phyloP scores from a whole-genome alignment of 495 filamentous ascomycete species.

The Immersiella caudata region DNA sequence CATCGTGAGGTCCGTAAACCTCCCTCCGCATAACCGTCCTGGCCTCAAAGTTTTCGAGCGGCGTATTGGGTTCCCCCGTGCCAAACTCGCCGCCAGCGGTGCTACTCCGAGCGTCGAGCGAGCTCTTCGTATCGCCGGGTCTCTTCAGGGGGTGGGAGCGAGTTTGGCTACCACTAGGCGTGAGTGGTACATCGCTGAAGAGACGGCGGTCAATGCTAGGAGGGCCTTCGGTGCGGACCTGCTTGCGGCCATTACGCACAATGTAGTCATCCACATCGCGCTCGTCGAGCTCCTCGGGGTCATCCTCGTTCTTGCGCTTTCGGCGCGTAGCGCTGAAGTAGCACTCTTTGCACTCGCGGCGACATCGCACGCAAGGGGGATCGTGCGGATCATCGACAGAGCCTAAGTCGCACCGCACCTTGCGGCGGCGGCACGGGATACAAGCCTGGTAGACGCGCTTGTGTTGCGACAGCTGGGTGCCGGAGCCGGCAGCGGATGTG shows the following conservation, averaged over 20 bases:
- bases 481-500: not conserved
- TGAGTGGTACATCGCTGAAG: conserved; percentile 57
- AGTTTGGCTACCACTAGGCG: conserved; percentile 64
- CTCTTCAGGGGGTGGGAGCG: conserved; percentile 59
- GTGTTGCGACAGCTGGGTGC: conserved; percentile 49
- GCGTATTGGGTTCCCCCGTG: conserved; percentile 46
- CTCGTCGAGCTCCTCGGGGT: conserved; percentile 51
- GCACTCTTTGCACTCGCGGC: conserved; percentile 91
- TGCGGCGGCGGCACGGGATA: conserved; percentile 87
- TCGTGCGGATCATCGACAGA: conserved; percentile 93
- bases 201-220: conserved; percentile 45
- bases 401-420: conserved; percentile 91
- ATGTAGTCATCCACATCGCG: conserved; percentile 58
- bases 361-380: conserved; percentile 91
- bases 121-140: conserved; percentile 41
- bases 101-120: conserved; percentile 32
- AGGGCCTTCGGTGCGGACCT: conserved; percentile 44
- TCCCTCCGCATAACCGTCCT: conserved; percentile 63
- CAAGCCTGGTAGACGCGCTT: conserved; percentile 83
- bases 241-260: conserved; percentile 58
- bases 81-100: conserved; percentile 50
- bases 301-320: conserved; percentile 79
- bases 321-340: conserved; percentile 94
- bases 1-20: conserved; percentile 71
- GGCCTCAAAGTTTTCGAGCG: conserved; percentile 61